Percentiles rank a stretch among this genome's conserved stretches.
Conservation (phyloP, 371 early-diverging fungal genomes). For the Chytridium lagenaria region DNA sequence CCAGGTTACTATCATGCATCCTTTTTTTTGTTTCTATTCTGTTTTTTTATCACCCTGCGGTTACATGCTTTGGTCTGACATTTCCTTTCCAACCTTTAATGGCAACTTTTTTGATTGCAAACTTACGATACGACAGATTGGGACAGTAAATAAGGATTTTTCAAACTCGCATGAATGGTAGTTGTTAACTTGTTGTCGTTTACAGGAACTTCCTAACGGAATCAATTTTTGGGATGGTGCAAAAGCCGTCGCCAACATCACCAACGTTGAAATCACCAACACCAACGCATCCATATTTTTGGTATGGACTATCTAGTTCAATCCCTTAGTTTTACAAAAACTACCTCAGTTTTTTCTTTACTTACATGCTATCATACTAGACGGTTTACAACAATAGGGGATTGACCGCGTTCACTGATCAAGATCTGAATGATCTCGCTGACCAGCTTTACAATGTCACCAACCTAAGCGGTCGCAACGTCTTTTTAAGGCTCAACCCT, state of each 20-base stretch:
- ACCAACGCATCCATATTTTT: background rate
- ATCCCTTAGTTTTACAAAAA: no score
- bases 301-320: background rate
- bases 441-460: conserved; percentile 32
- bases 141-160: no score
- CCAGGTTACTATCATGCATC: background rate
- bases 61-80: no score
- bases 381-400: background rate
- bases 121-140: no score
- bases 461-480: conserved; percentile 12
- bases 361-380: background rate
- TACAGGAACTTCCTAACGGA: background rate
- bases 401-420: conserved; percentile 22
- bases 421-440: conserved; percentile 29
- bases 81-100: no score
- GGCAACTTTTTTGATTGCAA: no score
- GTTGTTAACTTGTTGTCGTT: no score
- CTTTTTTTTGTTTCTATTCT: no score
- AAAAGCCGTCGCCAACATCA: conserved; percentile 8
- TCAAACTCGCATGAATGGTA: no score
- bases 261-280: background rate
- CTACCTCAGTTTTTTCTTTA: no score
- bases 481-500: conserved; percentile 47
- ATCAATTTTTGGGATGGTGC: background rate
- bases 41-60: no score